Percentiles rank a stretch among this genome's conserved stretches.
Conservation (phyloP, 2,329 filamentous ascomycete species). For the Orbilia ellipsospora region DNA sequence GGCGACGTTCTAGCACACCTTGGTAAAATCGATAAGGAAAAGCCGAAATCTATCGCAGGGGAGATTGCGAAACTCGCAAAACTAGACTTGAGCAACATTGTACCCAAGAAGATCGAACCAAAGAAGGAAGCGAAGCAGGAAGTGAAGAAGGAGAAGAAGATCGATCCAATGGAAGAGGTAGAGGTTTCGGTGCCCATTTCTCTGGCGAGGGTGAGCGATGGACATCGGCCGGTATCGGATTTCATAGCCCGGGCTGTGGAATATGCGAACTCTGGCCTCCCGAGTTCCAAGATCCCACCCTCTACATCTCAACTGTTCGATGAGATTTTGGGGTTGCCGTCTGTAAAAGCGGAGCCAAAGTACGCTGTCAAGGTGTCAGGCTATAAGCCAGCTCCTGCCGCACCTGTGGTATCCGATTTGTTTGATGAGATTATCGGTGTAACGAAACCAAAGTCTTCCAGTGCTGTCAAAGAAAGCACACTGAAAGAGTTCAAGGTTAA, state of each 20-base stretch:
- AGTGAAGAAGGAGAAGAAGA: constrained; percentile 64
- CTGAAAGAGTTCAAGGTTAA: constrained; percentile 83
- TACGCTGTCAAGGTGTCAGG: constrained; percentile 69
- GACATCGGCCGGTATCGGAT: constrained; percentile 60
- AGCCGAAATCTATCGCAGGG: constrained; percentile 76
- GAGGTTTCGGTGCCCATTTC: constrained; percentile 62
- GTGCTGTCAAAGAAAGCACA: constrained; percentile 65
- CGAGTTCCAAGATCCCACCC: constrained; percentile 72
- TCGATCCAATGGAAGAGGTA: constrained; percentile 56
- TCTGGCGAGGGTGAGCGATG: constrained; percentile 73
- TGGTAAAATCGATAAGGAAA: constrained; percentile 77
- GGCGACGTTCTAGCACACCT: constrained; percentile 93
- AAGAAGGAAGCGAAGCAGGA: constrained; percentile 62
- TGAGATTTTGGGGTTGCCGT: constrained; percentile 79
- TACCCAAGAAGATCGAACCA: constrained; percentile 70
- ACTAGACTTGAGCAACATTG: constrained; percentile 95
- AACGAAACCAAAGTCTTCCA: constrained; percentile 60
- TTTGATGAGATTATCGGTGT: constrained; percentile 79
- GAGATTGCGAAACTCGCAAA: constrained; percentile 80
- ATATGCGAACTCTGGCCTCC: constrained; percentile 80
- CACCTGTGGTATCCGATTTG: constrained; percentile 73
- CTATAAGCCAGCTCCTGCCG: constrained; percentile 61
- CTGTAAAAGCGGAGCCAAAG: constrained; percentile 74
- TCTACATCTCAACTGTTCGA: constrained; percentile 77
- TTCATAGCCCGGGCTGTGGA: constrained; percentile 88